Evolutionary conservation across 805 yeast genomes (phyloP).

Genomic region (Sugiyamaella qingdaonensis): DNA sequence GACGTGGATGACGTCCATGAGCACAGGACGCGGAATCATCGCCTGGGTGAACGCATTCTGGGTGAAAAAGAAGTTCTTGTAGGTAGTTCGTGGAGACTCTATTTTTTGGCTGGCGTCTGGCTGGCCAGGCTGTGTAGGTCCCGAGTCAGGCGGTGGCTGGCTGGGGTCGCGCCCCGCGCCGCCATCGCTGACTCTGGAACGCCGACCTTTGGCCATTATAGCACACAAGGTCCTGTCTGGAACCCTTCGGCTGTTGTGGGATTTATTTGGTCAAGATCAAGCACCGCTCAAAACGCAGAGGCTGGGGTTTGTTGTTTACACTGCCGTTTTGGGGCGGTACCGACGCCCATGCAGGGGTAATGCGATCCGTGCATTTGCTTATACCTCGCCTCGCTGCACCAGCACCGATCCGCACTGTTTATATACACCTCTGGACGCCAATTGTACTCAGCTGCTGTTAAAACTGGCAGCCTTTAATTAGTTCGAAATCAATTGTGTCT

Average conservation of each 20-base stretch:
- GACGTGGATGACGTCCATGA: slow-evolving; percentile 62
- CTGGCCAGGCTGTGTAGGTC: background rate
- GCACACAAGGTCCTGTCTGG: background rate
- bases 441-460: no score
- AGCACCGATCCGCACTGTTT: no score
- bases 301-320: slow-evolving; percentile 4
- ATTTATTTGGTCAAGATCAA: background rate
- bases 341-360: background rate
- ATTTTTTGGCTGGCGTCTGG: slow-evolving; percentile 1
- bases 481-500: no score
- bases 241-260: background rate
- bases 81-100: slow-evolving; percentile 3
- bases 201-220: background rate
- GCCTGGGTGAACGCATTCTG: slow-evolving; percentile 21
- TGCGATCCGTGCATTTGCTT: background rate
- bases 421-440: no score
- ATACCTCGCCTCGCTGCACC: no score
- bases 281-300: background rate
- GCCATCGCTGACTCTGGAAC: background rate
- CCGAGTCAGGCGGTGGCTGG: background rate
- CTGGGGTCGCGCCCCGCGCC: background rate
- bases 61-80: slow-evolving; percentile 24
- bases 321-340: background rate
- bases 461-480: no score
- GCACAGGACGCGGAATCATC: slow-evolving; percentile 29